Percentiles rank a stretch among this genome's conserved stretches.
Conservation (phyloP, 1,139 yeast species). For the Ogataea hybrid region DNA sequence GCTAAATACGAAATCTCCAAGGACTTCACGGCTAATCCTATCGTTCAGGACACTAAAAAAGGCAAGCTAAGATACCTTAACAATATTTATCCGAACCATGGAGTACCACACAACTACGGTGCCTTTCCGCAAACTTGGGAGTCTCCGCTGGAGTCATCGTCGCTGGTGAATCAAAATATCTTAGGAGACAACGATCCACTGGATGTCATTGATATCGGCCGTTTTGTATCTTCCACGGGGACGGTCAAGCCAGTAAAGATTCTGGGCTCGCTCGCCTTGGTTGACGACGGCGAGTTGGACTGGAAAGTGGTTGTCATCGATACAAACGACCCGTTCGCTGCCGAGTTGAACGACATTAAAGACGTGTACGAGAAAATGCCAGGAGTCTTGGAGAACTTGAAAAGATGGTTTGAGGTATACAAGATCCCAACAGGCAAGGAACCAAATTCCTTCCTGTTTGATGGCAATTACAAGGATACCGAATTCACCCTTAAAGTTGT, state of each 20-base stretch:
- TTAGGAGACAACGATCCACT: constrained; percentile 95
- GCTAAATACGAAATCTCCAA: constrained; percentile 90
- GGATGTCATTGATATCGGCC: constrained; percentile 94
- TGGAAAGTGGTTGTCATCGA: constrained; percentile 94
- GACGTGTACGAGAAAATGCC: constrained; percentile 87
- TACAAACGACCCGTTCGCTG: constrained; percentile 74
- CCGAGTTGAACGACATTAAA: constrained; percentile 69
- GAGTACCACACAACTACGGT: constrained; percentile 95
- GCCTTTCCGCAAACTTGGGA: constrained; percentile 99
- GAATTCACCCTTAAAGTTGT: constrained; percentile 70
- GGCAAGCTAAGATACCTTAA: constrained; percentile 85
- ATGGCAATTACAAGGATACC: constrained; percentile 73
- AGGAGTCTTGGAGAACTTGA: constrained; percentile 78
- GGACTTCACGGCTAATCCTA: constrained; percentile 77
- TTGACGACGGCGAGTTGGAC: constrained; percentile 97
- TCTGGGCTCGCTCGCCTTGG: constrained; percentile 87
- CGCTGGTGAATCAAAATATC: constrained; percentile 38
- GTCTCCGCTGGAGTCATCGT: constrained; percentile 46
- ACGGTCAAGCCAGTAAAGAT: constrained; percentile 83
- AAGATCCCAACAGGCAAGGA: constrained; percentile 95
- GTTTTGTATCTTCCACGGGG: constrained; percentile 63
- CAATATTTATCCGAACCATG: constrained; percentile 94
- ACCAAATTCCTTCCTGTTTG: constrained; percentile 79
- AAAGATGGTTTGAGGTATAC: constrained; percentile 93
- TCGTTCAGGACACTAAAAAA: constrained; percentile 89